These are phyloP conservation scores for Neurospora cerealis DNA, from an alignment of 495 filamentous ascomycete genomes.

Conservation along the genomic window DNA sequence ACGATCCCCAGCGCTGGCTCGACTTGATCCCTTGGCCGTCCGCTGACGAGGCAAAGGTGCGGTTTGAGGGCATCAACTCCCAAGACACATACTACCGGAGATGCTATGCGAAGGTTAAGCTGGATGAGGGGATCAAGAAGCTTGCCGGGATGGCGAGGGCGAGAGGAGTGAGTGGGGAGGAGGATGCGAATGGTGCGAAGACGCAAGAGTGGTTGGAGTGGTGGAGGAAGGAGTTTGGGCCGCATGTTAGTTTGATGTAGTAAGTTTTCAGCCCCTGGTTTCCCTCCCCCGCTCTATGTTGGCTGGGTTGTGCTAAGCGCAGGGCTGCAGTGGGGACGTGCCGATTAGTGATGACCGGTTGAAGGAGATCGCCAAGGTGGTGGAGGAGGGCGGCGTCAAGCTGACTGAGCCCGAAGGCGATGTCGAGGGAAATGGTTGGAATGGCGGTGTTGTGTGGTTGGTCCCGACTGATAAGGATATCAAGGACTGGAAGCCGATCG, in stretches of 20 bases:
- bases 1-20: constrained; percentile 18
- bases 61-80: constrained; percentile 11
- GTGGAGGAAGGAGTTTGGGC: constrained; percentile 17
- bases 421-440: constrained; percentile 12
- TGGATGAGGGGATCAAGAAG: constrained; percentile 8
- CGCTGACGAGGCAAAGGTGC: constrained; percentile 3
- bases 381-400: constrained; percentile 14
- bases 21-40: constrained; percentile 9
- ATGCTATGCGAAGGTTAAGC: constrained; percentile 16
- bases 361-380: constrained; percentile 7
- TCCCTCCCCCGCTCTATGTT: background rate
- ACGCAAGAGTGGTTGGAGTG: constrained; percentile 16
- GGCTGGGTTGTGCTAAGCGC: background rate
- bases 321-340: constrained; percentile 11
- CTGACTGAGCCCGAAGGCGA: constrained; percentile 1
- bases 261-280: constrained; percentile 5
- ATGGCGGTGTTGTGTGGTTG: constrained; percentile 23
- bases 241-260: constrained; percentile 26
- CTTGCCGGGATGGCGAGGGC: constrained; percentile 15
- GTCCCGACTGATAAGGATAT: constrained; percentile 20
- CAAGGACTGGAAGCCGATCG: constrained; percentile 21
- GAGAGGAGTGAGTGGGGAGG: constrained; percentile 12
- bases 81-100: constrained; percentile 20
- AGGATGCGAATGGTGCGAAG: constrained; percentile 1
- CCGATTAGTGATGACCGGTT: constrained; percentile 11